A percentile compares a stretch with the other conserved stretches of the same genome.
Evolutionary conservation across 371 early-diverging fungal species (phyloP).

Genomic region (Zychaea mexicana): DNA sequence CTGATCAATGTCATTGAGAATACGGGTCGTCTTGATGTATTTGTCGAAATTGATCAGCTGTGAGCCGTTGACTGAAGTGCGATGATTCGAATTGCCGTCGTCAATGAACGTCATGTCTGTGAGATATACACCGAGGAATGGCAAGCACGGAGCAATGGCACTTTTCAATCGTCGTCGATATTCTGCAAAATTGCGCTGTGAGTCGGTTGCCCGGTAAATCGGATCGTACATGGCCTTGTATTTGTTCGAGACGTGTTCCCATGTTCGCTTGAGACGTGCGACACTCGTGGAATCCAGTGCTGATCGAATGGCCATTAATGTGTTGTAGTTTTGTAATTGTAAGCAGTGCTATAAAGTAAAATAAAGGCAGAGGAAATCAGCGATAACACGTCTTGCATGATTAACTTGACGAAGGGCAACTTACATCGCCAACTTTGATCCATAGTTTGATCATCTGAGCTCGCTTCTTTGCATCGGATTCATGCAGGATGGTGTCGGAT

Average conservation of each 20-base stretch:
- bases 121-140: slow-evolving; percentile 84
- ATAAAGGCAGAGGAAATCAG: neutral
- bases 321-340: slow-evolving; percentile 78
- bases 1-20: slow-evolving; percentile 76
- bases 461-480: slow-evolving; percentile 68
- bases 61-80: slow-evolving; percentile 33
- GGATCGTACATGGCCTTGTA: slow-evolving; percentile 52
- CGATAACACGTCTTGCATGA: neutral
- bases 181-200: slow-evolving; percentile 73
- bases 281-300: slow-evolving; percentile 80
- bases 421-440: slow-evolving; percentile 65
- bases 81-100: slow-evolving; percentile 46
- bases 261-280: slow-evolving; percentile 71
- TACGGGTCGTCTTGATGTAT: slow-evolving; percentile 61
- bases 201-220: slow-evolving; percentile 66
- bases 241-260: slow-evolving; percentile 65
- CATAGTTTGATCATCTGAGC: slow-evolving; percentile 68
- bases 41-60: slow-evolving; percentile 85
- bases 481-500: slow-evolving; percentile 64
- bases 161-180: slow-evolving; percentile 71
- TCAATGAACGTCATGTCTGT: slow-evolving; percentile 88
- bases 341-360: slow-evolving; percentile 46
- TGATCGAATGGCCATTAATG: slow-evolving; percentile 78
- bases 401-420: neutral
- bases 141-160: slow-evolving; percentile 73